Percentiles rank a stretch among this genome's conserved stretches.
Conservation (phyloP, 176 grass and related monocot genomes). For the Hsuehochloa calcarea region DNA sequence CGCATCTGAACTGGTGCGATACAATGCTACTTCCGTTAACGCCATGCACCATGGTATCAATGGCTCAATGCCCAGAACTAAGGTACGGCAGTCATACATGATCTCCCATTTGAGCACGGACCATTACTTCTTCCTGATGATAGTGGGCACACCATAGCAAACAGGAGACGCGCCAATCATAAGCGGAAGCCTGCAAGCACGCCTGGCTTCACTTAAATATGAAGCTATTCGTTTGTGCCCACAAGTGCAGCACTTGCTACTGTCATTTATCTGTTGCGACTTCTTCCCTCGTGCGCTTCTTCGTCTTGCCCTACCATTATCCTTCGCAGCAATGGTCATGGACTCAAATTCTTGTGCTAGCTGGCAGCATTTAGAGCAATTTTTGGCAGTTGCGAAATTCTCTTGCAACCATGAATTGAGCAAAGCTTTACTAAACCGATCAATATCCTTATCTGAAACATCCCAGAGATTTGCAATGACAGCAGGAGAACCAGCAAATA, state of each 20-base stretch:
- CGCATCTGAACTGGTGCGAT: not conserved
- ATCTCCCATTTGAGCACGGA: not conserved
- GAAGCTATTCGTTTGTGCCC: slow-evolving; percentile 57
- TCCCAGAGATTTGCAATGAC: slow-evolving; percentile 85
- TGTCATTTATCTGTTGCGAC: not conserved
- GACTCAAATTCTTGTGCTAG: slow-evolving; percentile 42
- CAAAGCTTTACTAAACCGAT: slow-evolving; percentile 74
- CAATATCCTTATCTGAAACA: slow-evolving; percentile 75
- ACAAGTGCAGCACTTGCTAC: slow-evolving; percentile 37
- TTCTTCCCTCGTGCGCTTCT: slow-evolving; percentile 27
- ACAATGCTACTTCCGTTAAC: not conserved
- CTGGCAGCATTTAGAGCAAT: slow-evolving; percentile 38
- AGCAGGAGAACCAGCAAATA: slow-evolving; percentile 74
- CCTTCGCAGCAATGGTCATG: slow-evolving; percentile 43
- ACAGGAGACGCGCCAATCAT: slow-evolving; percentile 81
- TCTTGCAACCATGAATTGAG: slow-evolving; percentile 77
- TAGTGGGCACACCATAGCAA: slow-evolving; percentile 84
- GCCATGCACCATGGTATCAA: not conserved
- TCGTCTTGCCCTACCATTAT: slow-evolving; percentile 43
- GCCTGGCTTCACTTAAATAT: slow-evolving; percentile 64
- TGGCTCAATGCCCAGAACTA: not conserved
- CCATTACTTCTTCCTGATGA: slow-evolving; percentile 53
- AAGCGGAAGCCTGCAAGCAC: slow-evolving; percentile 57
- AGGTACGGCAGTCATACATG: not conserved
- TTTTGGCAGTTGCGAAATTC: slow-evolving; percentile 10